phyloP scores from a whole-genome alignment of 2,329 filamentous ascomycete species.

The Fusarium drepaniforme region DNA sequence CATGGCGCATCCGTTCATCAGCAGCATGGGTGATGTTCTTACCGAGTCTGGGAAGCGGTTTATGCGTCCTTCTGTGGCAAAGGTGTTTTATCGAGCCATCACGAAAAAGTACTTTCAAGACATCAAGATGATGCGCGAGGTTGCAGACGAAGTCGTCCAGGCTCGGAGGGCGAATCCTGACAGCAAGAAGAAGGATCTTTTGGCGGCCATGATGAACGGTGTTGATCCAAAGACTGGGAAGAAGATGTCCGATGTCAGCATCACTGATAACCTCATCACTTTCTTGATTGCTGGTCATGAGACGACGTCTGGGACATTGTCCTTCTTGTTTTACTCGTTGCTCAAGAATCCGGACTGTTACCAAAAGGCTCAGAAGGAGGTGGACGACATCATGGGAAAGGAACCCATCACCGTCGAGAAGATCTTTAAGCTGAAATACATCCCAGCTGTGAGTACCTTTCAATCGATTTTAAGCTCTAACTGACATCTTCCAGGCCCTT shows the following conservation, averaged over 20 bases:
- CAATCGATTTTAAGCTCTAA: not conserved
- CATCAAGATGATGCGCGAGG: constrained; percentile 63
- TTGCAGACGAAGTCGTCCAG: constrained; percentile 68
- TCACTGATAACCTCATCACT: constrained; percentile 76
- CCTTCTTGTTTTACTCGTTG: constrained; percentile 71
- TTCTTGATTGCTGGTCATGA: constrained; percentile 77
- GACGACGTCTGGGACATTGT: constrained; percentile 73
- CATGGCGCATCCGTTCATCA: constrained; percentile 34
- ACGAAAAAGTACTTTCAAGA: constrained; percentile 62
- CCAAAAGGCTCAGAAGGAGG: constrained; percentile 69
- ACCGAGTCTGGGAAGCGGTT: constrained; percentile 64
- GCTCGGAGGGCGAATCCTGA: constrained; percentile 62
- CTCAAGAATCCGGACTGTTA: constrained; percentile 68
- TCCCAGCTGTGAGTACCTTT: constrained; percentile 58
- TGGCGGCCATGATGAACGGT: constrained; percentile 75
- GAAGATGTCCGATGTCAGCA: constrained; percentile 68
- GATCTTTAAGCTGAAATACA: constrained; percentile 71
- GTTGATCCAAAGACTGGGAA: constrained; percentile 74
- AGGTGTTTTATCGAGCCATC: constrained; percentile 57
- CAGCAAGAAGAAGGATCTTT: constrained; percentile 68
- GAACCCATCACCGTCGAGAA: constrained; percentile 68
- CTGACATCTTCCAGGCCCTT: constrained; percentile 53
- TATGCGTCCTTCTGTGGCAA: constrained; percentile 59
- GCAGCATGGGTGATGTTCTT: constrained; percentile 72
- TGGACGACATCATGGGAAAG: constrained; percentile 69